A percentile compares a stretch with the other conserved stretches of the same genome.
phyloP scores from a whole-genome alignment of 176 grass and related monocot genomes.

The Chrysopogon serrulatus region DNA sequence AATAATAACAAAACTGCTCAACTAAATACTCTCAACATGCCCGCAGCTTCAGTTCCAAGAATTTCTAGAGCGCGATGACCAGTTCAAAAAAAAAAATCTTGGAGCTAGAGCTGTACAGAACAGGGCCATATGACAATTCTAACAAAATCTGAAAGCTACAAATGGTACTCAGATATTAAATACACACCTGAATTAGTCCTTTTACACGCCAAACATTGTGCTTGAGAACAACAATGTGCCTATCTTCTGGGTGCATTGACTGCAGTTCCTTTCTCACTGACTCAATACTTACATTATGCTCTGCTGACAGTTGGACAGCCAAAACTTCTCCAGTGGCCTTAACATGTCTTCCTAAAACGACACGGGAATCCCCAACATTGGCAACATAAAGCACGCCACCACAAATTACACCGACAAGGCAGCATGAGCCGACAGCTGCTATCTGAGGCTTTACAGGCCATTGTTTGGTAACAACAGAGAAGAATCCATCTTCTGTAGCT shows the following conservation, averaged over 20 bases:
- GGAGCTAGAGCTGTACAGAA: background rate
- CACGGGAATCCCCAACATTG: slow-evolving; percentile 87
- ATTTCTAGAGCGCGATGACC: background rate
- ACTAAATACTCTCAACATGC: background rate
- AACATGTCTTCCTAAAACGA: slow-evolving; percentile 69
- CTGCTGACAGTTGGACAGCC: slow-evolving; percentile 81
- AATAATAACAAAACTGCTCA: background rate
- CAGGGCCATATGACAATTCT: background rate
- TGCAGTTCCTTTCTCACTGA: slow-evolving; percentile 79
- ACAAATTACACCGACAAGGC: slow-evolving; percentile 79
- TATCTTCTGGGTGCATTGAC: slow-evolving; percentile 78
- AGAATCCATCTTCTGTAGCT: slow-evolving; percentile 92
- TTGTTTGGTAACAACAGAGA: slow-evolving; percentile 78
- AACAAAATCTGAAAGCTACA: background rate
- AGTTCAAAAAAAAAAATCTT: background rate
- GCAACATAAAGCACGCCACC: slow-evolving; percentile 73
- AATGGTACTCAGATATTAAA: background rate
- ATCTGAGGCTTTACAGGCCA: slow-evolving; percentile 91
- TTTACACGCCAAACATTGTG: slow-evolving; percentile 99
- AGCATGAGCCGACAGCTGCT: slow-evolving; percentile 91
- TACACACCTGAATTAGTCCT: slow-evolving; percentile 81
- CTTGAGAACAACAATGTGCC: slow-evolving; percentile 82
- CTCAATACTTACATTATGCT: slow-evolving; percentile 90
- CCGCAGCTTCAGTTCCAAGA: background rate
- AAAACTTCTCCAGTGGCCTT: slow-evolving; percentile 85